Base-by-base conservation (phyloP, 108 stramenopile species). In the Cylindrotheca closterium region DNA sequence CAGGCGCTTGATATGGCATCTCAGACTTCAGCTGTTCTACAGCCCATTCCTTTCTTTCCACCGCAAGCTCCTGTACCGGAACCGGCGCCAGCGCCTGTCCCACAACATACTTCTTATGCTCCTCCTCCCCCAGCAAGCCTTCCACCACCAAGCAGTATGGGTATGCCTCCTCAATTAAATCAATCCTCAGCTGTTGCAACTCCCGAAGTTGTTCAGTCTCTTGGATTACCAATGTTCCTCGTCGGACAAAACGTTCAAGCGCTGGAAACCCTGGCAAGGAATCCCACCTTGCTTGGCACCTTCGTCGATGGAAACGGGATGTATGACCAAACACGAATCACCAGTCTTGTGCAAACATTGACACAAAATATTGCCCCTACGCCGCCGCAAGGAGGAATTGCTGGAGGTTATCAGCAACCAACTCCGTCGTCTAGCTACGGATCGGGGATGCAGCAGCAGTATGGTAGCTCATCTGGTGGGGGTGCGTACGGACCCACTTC, bases 211-310 rank as follows among this genome's bases (percentile, higher is more conserved):
- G 73, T 85, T 3, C 84, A 81, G 56, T 66, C 77, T 7, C 70
- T 85, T 51, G 84, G 84, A 5, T 51, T 85, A 1, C 84, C 84
- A 22, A 50, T 78, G 48, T 85, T 91, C 67, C 78, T 94, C 57
- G 83, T 86, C 21, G 92, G 92, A 18, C 82, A 81, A 50, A 82
- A 94, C 64, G 48, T 85, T 3, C 79, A 85, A 29, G 89, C 92
- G 19, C 65, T 94, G 57, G 87, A 91, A 61, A 91, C 92, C 48
- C 79, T 94, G 37, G 86, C 86, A 15, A 74, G 68, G 34, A 78
- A 79, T 4, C 92, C 92, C 15, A 71, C 84, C 46, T 61, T 94
- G 32, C 67, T 94, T 17, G 62, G 75, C 30, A 83, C 89, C 0
- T 90, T 89, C 58, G 79, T 85, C 23, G 89, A 91, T 79, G 68